phyloP scores from a whole-genome alignment of 352 stramenopile species.

The Phytophthora pluvialis region DNA sequence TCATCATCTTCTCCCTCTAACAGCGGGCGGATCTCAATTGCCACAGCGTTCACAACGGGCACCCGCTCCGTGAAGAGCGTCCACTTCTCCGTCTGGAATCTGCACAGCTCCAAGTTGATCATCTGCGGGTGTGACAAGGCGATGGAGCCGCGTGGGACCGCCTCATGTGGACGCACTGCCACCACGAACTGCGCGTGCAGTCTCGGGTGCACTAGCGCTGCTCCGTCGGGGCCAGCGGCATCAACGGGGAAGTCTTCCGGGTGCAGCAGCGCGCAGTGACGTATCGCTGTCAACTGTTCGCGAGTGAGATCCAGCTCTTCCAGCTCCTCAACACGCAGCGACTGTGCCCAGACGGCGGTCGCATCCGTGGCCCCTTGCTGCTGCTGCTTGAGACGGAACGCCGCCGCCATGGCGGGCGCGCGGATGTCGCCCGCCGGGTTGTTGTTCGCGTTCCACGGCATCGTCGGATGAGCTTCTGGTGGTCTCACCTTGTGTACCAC shows the following conservation, averaged over 20 bases:
- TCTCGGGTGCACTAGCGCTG: conserved; percentile 64
- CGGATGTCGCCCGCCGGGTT: conserved; percentile 84
- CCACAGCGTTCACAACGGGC: conserved; percentile 47
- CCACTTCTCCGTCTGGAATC: conserved; percentile 73
- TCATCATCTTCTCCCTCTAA: conserved; percentile 17
- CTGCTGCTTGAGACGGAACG: conserved; percentile 60
- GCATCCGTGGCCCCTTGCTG: conserved; percentile 21
- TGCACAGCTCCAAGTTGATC: conserved; percentile 86
- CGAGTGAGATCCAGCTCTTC: conserved; percentile 38
- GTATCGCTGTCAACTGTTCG: conserved; percentile 28
- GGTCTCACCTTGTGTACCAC: conserved; percentile 11
- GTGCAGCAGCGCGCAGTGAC: conserved; percentile 68
- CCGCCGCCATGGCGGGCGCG: conserved; percentile 69
- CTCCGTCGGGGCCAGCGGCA: conserved; percentile 11
- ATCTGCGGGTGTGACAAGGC: conserved; percentile 68
- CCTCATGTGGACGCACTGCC: conserved; percentile 45
- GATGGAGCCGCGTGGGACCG: conserved; percentile 56
- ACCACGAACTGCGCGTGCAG: conserved; percentile 83
- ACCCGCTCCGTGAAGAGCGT: conserved; percentile 72
- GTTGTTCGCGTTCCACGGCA: conserved; percentile 89
- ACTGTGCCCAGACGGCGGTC: conserved; percentile 37
- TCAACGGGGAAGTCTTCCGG: conserved; percentile 60
- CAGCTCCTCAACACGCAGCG: conserved; percentile 52
- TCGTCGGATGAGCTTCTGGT: conserved; percentile 40
- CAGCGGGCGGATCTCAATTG: conserved; percentile 78